Evolutionary conservation across 2,329 filamentous ascomycete genomes (phyloP), one percentile per base, ranked within the genome.

Genomic region (Blumeria hordei): DNA sequence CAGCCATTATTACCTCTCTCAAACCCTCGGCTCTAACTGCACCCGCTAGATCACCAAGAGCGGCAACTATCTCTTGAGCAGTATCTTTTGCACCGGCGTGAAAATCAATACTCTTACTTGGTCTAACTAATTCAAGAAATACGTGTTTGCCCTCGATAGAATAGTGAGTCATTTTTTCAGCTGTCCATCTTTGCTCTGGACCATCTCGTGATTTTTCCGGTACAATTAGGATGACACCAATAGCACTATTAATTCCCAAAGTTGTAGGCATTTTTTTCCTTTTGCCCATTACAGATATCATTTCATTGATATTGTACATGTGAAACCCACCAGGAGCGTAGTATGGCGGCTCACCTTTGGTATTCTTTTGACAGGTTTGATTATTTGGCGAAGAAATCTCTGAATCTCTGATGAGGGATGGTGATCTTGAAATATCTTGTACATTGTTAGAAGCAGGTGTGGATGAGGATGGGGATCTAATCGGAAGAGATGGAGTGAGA

Each of bases 181-280:
- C 90, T 1, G 82, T 83, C 92, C 92, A 98, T 68, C 94, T 88
- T 64, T 93, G 82, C 57, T 85, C 81, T 3, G 85, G 83, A 1
- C 87, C 88, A 66, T 95, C 87, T 58, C 80, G 76, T 53, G 80
- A 74, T 65, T 84, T 86, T 65, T 93, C 90, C 0, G 90, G 88
- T 0, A 88, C 85, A 62, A 98, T 86, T 68, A 94, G 80, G 61
- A 98, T 93, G 35, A 83, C 78, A 41, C 88, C 88, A 14, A 86
- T 93, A 51, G 83, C 81, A 55, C 92, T 73, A 65, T 96, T 95
- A 64, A 96, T 83, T n/a, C 90, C 90, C 39, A 96, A 69, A 0
- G 86, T 94, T n/a, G 88, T 94, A 1, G 90, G 88, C 85, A 95
- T 92, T 71, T 96, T 96, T 73, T 94, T 94, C 64, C 85, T 83